These are phyloP conservation scores for Trichophaea hybrida DNA, from an alignment of 2,329 filamentous ascomycete species.

Conservation along the genomic window DNA sequence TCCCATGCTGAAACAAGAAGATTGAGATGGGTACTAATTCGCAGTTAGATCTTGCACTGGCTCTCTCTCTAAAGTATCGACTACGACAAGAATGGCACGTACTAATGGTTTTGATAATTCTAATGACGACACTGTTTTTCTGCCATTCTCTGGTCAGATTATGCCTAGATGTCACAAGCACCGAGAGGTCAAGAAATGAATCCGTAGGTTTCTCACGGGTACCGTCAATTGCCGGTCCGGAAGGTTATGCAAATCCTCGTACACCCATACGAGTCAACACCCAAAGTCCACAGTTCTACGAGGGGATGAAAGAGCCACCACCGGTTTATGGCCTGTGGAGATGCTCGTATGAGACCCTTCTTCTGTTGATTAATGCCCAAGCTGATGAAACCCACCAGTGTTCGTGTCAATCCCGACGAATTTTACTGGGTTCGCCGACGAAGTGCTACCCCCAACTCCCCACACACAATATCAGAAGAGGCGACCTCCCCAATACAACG, in stretches of 20 bases:
- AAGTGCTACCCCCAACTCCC: neutral
- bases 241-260: conserved; percentile 54
- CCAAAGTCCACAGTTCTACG: conserved; percentile 57
- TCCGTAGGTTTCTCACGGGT: conserved; percentile 29
- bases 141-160: conserved; percentile 63
- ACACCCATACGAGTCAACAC: conserved; percentile 65
- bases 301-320: conserved; percentile 47
- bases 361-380: conserved; percentile 8
- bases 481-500: conserved; percentile 4
- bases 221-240: conserved; percentile 40
- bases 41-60: conserved; percentile 53
- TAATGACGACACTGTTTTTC: conserved; percentile 64
- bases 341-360: conserved; percentile 18
- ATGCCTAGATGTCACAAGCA: conserved; percentile 48
- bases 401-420: conserved; percentile 26
- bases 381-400: conserved; percentile 15
- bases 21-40: conserved; percentile 6
- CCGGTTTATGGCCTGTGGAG: conserved; percentile 80
- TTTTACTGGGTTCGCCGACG: conserved; percentile 26
- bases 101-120: conserved; percentile 61
- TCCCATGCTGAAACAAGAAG: conserved; percentile 12
- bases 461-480: neutral
- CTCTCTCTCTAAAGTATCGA: conserved; percentile 46
- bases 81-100: conserved; percentile 60
- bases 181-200: conserved; percentile 30